Conservation (phyloP, 345 rosid species). For the Boechera divaricarpa region DNA sequence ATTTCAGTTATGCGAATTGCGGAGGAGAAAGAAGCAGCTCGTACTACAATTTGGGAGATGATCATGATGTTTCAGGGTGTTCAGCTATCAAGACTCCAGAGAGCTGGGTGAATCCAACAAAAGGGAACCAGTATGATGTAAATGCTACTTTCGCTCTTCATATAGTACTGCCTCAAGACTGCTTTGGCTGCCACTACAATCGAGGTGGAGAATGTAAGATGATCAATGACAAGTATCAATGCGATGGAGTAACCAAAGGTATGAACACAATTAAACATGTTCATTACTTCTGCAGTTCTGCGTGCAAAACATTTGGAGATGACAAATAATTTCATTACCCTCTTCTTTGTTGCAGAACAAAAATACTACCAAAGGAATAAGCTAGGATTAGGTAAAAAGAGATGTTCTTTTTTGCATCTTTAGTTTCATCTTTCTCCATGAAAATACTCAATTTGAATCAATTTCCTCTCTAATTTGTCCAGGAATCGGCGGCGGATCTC, state of each 20-base stretch:
- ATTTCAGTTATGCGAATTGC: conserved; percentile 13
- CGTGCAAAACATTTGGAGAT: conserved; percentile 10
- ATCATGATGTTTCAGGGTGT: conserved; percentile 19
- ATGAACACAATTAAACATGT: conserved; percentile 10
- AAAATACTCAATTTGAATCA: conserved; percentile 1
- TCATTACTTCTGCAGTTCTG: not conserved
- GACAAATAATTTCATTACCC: not conserved
- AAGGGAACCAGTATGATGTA: not conserved
- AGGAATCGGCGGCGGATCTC: conserved; percentile 54
- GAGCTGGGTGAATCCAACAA: not conserved
- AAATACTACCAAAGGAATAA: not conserved
- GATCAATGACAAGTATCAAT: not conserved
- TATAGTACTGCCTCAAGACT: not conserved
- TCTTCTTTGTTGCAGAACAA: conserved; percentile 21
- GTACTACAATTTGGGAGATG: not conserved
- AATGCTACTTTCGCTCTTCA: conserved; percentile 36
- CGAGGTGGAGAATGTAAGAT: conserved; percentile 34
- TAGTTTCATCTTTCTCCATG: conserved; percentile 10
- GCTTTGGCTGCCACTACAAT: not conserved
- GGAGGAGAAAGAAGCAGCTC: conserved; percentile 15
- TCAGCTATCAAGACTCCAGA: conserved; percentile 37
- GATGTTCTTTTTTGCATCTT: conserved; percentile 17
- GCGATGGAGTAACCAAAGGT: conserved; percentile 35
- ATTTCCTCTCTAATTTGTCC: conserved; percentile 26
- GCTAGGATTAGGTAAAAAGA: conserved; percentile 39